Percentiles rank a stretch among this genome's conserved stretches.
These are phyloP conservation scores for Pseudopithomyces maydicus DNA, from an alignment of 2,329 filamentous ascomycete genomes.

Conservation along the genomic window DNA sequence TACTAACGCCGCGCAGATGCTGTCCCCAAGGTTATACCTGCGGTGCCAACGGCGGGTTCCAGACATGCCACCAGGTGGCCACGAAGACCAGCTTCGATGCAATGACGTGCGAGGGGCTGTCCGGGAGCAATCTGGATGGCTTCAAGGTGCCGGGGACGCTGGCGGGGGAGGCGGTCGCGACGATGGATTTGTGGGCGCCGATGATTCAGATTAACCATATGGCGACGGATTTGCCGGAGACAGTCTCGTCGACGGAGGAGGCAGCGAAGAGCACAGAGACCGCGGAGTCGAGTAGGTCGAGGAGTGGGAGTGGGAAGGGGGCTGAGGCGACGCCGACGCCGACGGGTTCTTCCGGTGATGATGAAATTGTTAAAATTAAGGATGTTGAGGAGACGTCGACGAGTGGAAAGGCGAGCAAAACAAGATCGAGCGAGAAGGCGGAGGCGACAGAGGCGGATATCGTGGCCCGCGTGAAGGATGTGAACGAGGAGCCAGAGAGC, in stretches of 20 bases:
- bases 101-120: constrained; percentile 14
- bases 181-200: constrained; percentile 21
- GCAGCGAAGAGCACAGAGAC: background rate
- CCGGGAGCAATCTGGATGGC: constrained; percentile 1
- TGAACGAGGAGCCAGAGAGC: background rate
- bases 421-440: background rate
- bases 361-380: background rate
- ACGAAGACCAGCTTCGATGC: constrained; percentile 16
- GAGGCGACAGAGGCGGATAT: background rate
- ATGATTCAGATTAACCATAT: constrained; percentile 25
- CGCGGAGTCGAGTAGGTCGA: background rate
- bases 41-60: constrained; percentile 11
- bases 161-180: constrained; percentile 6
- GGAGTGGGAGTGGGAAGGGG: background rate
- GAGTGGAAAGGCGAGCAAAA: background rate
- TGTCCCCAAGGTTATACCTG: constrained; percentile 25
- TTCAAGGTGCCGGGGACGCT: constrained; percentile 16
- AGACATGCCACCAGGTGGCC: constrained; percentile 22
- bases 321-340: constrained; percentile 1
- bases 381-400: background rate
- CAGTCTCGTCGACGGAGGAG: background rate
- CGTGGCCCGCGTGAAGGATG: background rate
- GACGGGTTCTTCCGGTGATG: background rate
- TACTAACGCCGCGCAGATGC: background rate
- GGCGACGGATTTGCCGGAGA: constrained; percentile 15